Evolutionary conservation across 257 asterid species (phyloP).

Genomic region (Petunia secreta): DNA sequence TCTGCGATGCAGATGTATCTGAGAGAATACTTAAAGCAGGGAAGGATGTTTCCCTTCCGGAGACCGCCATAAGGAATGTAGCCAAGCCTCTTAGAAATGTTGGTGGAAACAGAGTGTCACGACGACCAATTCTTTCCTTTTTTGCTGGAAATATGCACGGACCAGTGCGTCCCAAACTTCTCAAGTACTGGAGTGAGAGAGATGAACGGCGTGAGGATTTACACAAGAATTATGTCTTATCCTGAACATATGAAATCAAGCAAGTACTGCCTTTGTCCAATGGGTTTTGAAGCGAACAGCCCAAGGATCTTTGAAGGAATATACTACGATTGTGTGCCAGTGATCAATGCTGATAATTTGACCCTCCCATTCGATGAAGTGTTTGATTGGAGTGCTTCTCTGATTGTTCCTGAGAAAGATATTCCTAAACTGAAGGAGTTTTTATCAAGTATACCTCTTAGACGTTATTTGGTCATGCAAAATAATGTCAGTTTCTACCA

Average conservation of each 20-base stretch:
- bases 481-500: conserved; percentile 42
- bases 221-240: conserved; percentile 58
- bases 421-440: conserved; percentile 75
- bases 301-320: conserved; percentile 86
- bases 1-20: conserved; percentile 83
- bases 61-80: conserved; percentile 65
- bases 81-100: conserved; percentile 61
- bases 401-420: conserved; percentile 67
- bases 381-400: conserved; percentile 71
- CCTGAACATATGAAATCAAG: conserved; percentile 83
- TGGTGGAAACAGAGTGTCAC: conserved; percentile 77
- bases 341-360: conserved; percentile 72
- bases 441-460: conserved; percentile 63
- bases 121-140: conserved; percentile 77
- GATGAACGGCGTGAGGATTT: conserved; percentile 69
- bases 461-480: conserved; percentile 60
- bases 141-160: conserved; percentile 85
- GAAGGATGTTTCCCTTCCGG: conserved; percentile 81
- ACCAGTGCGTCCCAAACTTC: conserved; percentile 68
- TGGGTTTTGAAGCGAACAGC: conserved; percentile 91
- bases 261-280: conserved; percentile 85
- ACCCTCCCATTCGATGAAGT: conserved; percentile 68
- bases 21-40: conserved; percentile 59
- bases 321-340: conserved; percentile 83
- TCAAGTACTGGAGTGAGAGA: conserved; percentile 69